Evolutionary conservation across 208 protist species (phyloP), one percentile per base, ranked within the genome.

Genomic region (Trypanosoma cruzi): DNA sequence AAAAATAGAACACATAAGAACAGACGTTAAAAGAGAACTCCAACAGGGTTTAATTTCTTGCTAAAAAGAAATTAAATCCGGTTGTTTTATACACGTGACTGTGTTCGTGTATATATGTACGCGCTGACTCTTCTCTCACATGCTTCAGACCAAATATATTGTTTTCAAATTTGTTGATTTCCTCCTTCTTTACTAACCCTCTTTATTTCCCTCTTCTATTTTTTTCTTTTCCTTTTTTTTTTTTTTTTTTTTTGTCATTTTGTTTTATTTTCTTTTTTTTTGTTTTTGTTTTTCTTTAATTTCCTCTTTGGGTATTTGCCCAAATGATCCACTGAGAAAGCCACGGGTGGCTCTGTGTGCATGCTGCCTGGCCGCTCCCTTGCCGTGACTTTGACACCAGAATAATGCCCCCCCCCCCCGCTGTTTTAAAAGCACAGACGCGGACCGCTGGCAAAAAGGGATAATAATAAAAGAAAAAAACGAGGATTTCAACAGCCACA

Each of bases 191-290:
- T 65, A 14, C 37, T 44, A 28, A 20, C 32, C 20, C 26, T 42
- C 40, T 36, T 26, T 52, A 6, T 2, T 20, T n/a, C 34, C 14
- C 14, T 34, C 22, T 18, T 8, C 42, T 68, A 5, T 49, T 49
- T 32, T 52, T 24, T 11, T 61, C 28, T 18, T 57, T 56, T 34
- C 31, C 55, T 1, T 58, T 65, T 69, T 49, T 53, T 44, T 53
- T 34, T 44, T 65, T 71, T 75, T 48, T 29, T 58, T 69, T 42
- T 6, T 60, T 4, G 18, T 60, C 52, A 5, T 31, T 18, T 53
- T 53, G 6, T 20, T 58, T 31, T 37, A 8, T 37, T 18, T 42
- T 18, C 53, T 6, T 34, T 36, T 18, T 29, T 36, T 57, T 18
- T 14, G 8, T 57, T 18, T 57, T 32, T 29, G 5, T 36, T 29